These are phyloP conservation scores for Durotheca rogersii DNA, from an alignment of 495 filamentous ascomycete genomes.

Conservation along the genomic window DNA sequence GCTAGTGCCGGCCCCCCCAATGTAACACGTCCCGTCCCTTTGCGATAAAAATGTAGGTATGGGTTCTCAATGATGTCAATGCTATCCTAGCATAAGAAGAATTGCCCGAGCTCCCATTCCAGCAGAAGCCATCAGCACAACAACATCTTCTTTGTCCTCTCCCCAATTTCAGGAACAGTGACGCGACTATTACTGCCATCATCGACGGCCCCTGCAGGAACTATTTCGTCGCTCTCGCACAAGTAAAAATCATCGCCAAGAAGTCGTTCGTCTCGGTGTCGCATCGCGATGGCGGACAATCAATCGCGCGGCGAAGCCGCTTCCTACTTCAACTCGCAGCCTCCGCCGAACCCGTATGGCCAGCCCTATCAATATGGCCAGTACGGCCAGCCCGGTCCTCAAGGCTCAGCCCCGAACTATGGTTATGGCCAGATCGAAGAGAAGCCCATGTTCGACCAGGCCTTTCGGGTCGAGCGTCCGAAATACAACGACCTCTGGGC, in stretches of 20 bases:
- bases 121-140: no score
- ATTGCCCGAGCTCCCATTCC: conserved; percentile 20
- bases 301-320: conserved; percentile 28
- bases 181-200: neutral
- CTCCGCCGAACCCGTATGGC: conserved; percentile 6
- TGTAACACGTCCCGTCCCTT: no score
- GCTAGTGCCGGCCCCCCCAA: no score
- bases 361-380: conserved; percentile 14
- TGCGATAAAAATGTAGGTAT: no score
- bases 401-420: conserved; percentile 19
- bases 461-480: conserved; percentile 76
- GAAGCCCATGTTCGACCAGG: conserved; percentile 70
- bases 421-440: conserved; percentile 29
- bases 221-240: neutral
- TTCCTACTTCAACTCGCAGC: conserved; percentile 27
- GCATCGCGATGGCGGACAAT: conserved; percentile 23
- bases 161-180: neutral
- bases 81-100: conserved; percentile 4
- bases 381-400: conserved; percentile 22
- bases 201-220: neutral
- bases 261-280: neutral
- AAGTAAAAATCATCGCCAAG: neutral
- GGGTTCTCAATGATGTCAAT: conserved; percentile 30
- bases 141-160: conserved; percentile 12
- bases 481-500: conserved; percentile 92